phyloP scores from a whole-genome alignment of 2,329 filamentous ascomycete genomes.

The Colletotrichum musicola region DNA sequence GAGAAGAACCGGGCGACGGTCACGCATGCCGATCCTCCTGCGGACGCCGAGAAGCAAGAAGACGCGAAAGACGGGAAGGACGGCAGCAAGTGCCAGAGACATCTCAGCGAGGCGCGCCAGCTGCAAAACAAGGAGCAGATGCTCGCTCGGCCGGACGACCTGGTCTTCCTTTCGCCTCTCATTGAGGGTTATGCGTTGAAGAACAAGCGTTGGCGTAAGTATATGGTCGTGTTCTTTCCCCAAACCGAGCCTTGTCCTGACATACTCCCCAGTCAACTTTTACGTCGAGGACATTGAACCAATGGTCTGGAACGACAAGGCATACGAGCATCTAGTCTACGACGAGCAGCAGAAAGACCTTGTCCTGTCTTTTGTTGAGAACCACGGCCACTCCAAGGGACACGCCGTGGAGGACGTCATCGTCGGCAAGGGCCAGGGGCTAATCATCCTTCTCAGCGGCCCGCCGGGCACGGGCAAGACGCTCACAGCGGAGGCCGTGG shows the following conservation, averaged over 20 bases:
- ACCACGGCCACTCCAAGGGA: constrained; percentile 46
- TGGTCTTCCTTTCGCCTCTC: constrained; percentile 57
- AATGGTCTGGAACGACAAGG: constrained; percentile 59
- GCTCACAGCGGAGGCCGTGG: constrained; percentile 58
- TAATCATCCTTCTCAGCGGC: constrained; percentile 60
- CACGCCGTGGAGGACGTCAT: constrained; percentile 55
- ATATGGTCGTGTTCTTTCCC: background rate
- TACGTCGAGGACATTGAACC: constrained; percentile 57
- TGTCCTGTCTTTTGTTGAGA: constrained; percentile 61
- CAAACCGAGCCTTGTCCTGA: too few relatives aligned
- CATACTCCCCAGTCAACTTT: constrained; percentile 44
- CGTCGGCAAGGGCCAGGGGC: constrained; percentile 56
- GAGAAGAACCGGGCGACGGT: constrained; percentile 40
- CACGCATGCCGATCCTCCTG: constrained; percentile 1
- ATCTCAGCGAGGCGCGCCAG: constrained; percentile 51
- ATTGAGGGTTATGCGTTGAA: constrained; percentile 60
- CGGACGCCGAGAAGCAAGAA: background rate
- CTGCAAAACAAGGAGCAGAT: constrained; percentile 55
- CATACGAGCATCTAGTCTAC: constrained; percentile 61
- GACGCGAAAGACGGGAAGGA: background rate
- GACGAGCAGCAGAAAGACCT: constrained; percentile 61
- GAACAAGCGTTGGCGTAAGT: constrained; percentile 60
- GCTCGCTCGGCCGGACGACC: constrained; percentile 51
- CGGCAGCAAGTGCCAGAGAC: constrained; percentile 33
- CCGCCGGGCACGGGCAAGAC: constrained; percentile 63